These are phyloP conservation scores for Akanthomyces uredinophilus DNA, from an alignment of 2,329 filamentous ascomycete genomes.

Conservation along the genomic window DNA sequence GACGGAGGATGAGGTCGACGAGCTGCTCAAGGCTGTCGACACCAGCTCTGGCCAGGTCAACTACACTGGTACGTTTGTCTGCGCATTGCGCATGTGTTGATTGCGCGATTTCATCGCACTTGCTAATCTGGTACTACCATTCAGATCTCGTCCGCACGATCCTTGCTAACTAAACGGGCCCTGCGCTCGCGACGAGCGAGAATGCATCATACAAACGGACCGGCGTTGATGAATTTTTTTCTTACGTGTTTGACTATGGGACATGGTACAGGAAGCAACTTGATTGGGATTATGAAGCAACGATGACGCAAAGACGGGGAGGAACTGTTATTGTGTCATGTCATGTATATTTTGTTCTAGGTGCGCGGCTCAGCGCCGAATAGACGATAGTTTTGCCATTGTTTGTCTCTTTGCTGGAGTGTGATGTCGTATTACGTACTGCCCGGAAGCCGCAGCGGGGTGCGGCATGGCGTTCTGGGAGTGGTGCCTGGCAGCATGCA, in stretches of 20 bases:
- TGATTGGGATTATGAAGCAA: constrained; percentile 16
- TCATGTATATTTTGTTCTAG: constrained; percentile 14
- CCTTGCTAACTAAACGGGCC: constrained; percentile 63
- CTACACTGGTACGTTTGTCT: constrained; percentile 69
- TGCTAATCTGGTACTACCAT: neutral
- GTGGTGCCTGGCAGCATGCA: neutral
- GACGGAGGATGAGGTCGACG: constrained; percentile 97
- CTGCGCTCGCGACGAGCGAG: constrained; percentile 1
- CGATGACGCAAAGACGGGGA: constrained; percentile 7
- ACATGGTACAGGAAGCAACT: constrained; percentile 14
- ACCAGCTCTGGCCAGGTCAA: constrained; percentile 95
- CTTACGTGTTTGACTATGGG: constrained; percentile 26
- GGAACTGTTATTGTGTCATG: constrained; percentile 11
- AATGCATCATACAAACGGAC: constrained; percentile 15
- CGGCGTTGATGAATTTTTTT: constrained; percentile 18
- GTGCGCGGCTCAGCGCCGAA: neutral
- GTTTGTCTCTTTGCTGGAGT: neutral
- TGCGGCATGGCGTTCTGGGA: neutral
- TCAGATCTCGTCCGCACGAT: constrained; percentile 80
- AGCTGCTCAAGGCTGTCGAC: constrained; percentile 96
- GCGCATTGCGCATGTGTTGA: neutral
- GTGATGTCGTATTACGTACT: neutral
- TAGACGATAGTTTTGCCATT: constrained; percentile 6
- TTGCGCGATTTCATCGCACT: neutral
- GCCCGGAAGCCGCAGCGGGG: neutral